A percentile compares a stretch with the other conserved stretches of the same genome.
phyloP scores from a whole-genome alignment of 2,329 filamentous ascomycete genomes.

The Pezicula radicicola region DNA sequence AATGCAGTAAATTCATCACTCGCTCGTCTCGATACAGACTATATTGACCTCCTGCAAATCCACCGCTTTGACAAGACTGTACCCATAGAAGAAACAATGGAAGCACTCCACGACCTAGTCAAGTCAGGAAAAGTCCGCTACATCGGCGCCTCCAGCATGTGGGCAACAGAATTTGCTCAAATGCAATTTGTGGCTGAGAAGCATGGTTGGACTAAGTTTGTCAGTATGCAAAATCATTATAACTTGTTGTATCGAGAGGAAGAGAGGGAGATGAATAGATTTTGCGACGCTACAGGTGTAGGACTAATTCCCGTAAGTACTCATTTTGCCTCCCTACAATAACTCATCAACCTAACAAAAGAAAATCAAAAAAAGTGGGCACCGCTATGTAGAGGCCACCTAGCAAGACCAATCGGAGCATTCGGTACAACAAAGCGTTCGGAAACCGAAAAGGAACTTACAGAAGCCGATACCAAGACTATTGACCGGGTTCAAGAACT shows the following conservation, averaged over 20 bases:
- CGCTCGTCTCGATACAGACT: constrained; percentile 48
- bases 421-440: constrained; percentile 19
- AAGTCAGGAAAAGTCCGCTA: constrained; percentile 55
- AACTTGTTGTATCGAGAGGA: constrained; percentile 57
- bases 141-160: constrained; percentile 48
- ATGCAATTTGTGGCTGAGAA: constrained; percentile 50
- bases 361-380: constrained; percentile 23
- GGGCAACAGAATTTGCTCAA: constrained; percentile 44
- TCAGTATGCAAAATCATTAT: constrained; percentile 56
- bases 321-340: background rate
- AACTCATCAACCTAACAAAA: background rate
- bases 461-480: constrained; percentile 46
- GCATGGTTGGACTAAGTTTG: constrained; percentile 53
- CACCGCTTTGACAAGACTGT: constrained; percentile 52
- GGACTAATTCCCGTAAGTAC: constrained; percentile 33
- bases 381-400: constrained; percentile 29
- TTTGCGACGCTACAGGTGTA: constrained; percentile 40
- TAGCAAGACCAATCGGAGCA: constrained; percentile 25
- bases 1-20: constrained; percentile 61
- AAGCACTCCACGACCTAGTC: constrained; percentile 57
- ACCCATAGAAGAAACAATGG: constrained; percentile 59
- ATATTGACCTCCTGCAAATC: constrained; percentile 60
- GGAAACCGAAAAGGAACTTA: constrained; percentile 30
- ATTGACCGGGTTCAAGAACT: constrained; percentile 53
- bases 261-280: constrained; percentile 41